These are phyloP conservation scores for Blastocystis sp. DNA, from an alignment of 352 stramenopile species.

Conservation along the genomic window DNA sequence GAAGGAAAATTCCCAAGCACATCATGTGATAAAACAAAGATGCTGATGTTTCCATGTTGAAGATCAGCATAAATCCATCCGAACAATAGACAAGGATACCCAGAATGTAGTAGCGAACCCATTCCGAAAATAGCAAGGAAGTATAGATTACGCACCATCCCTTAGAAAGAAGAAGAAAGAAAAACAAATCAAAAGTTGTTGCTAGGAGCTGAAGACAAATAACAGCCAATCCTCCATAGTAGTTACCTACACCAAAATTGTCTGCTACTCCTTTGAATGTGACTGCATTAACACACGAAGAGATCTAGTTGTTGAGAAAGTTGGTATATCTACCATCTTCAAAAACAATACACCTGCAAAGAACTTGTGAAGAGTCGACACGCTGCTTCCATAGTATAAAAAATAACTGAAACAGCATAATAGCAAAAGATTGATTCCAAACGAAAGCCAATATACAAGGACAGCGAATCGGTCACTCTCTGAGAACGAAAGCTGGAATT, in stretches of 20 bases:
- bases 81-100: slow-evolving; percentile 8
- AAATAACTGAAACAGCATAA: no score
- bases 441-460: background rate
- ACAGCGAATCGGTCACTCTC: background rate
- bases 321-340: no score
- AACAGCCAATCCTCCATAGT: background rate
- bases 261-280: background rate
- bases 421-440: background rate
- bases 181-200: no score
- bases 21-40: background rate
- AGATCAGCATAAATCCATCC: background rate
- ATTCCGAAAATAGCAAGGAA: background rate
- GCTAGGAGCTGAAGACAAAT: slow-evolving; percentile 8
- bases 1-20: background rate
- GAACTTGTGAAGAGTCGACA: no score
- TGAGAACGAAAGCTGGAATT: background rate
- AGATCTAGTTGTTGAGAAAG: background rate
- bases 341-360: no score
- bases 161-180: background rate
- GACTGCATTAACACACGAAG: background rate
- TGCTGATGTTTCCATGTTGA: slow-evolving; percentile 1
- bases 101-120: slow-evolving; percentile 10
- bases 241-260: background rate
- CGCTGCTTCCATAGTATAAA: no score
- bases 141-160: slow-evolving; percentile 17